phyloP scores from a whole-genome alignment of 148 eudicot species.

The Vaccinium macrocarpon region DNA sequence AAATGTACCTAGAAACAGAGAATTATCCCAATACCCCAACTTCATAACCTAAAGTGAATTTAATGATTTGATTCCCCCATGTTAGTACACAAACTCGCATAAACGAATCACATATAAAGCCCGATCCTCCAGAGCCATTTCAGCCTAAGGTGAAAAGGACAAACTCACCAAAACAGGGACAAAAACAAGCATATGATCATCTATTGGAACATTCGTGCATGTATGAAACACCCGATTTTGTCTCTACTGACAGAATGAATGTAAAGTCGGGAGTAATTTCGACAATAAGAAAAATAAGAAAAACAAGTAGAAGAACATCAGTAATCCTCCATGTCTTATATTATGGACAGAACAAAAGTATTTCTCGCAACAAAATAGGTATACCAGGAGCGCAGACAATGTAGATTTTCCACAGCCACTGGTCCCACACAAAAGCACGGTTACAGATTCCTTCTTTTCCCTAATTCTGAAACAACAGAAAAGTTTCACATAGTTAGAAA shows the following conservation, averaged over 20 bases:
- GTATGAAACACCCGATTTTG: neutral
- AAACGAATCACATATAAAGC: neutral
- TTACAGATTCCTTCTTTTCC: constrained; percentile 86
- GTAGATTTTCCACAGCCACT: constrained; percentile 99
- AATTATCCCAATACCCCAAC: neutral
- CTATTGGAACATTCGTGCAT: neutral
- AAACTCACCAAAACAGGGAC: neutral
- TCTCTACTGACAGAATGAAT: neutral
- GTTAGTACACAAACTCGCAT: neutral
- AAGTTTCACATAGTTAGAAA: neutral
- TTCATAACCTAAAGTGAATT: neutral
- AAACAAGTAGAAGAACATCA: neutral
- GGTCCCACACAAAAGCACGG: constrained; percentile 88
- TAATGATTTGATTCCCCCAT: neutral
- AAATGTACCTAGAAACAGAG: neutral
- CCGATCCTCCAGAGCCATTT: neutral
- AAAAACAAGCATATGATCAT: neutral
- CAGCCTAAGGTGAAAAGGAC: neutral
- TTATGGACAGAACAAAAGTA: neutral
- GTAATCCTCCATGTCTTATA: neutral
- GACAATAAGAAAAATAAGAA: neutral
- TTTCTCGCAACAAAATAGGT: neutral
- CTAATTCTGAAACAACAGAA: constrained; percentile 56
- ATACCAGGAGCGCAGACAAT: constrained; percentile 90
- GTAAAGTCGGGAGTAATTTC: neutral